Base-by-base conservation (phyloP, 345 rosid genomes). In the Limnanthes douglasii region DNA sequence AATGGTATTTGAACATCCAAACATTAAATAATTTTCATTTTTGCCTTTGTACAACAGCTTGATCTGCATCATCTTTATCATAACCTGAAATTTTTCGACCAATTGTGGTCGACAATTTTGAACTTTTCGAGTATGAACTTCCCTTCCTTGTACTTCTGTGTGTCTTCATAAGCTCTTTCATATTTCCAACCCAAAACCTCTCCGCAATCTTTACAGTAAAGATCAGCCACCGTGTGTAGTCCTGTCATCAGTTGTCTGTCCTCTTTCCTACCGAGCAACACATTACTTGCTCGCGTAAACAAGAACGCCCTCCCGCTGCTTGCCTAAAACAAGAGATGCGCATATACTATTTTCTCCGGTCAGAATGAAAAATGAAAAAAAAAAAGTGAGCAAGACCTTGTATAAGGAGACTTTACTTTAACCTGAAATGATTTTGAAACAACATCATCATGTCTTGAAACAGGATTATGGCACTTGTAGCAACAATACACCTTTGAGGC, bases 381-480 rank as follows among this genome's bases (percentile, higher is more conserved):
- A 6, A 5, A 27, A 20, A 8, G 18, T 18, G 11, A 40, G 12
- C n/a, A n/a, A n/a, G n/a, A n/a, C n/a, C n/a, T n/a, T n/a, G n/a
- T n/a, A n/a, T n/a, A n/a, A 21, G 9, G 3, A 24, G 11, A 18
- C 19, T 16, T 23, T 9, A n/a, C 6, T 6, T 28, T 63, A 49
- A 64, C 75, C 70, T 64, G 68, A 34, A 60, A 69, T 26, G 21
- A 30, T 33, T 60, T 69, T 6, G 65, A 64, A 32, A 64, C 20
- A 15, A 64, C 57, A 42, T 69, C 70, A 21, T 60, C 65, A 8
- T 64, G 75, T 9, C 65, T 36, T 6, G 61, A 56, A 5, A 64
- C 51, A 5, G 11, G 40, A 39, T 60, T 69, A 22, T 59, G 36
- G 48, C 75, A 64, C 43, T 39, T 64, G 34, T 24, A 57, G 48